Evolutionary conservation across 305 asterid species (phyloP).

Genomic region (Plantago rigida): DNA sequence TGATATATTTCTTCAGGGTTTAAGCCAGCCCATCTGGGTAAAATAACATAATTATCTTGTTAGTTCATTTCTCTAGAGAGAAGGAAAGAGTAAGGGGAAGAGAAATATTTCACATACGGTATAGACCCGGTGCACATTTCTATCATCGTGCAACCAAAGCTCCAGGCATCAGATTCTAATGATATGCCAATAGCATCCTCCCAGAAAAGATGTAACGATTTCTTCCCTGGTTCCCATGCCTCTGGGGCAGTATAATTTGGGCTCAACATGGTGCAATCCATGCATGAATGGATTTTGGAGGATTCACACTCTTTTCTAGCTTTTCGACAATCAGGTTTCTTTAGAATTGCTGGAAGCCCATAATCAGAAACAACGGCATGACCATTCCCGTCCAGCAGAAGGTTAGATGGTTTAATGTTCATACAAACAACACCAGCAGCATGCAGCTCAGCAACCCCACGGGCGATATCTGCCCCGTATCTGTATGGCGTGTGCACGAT

Average conservation of each 20-base stretch:
- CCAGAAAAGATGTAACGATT: constrained; percentile 86
- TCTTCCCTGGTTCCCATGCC: constrained; percentile 96
- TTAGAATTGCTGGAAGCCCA: constrained; percentile 88
- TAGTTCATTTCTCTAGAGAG: constrained; percentile 22
- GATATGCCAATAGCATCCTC: constrained; percentile 96
- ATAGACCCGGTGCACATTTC: constrained; percentile 99
- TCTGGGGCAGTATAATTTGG: constrained; percentile 98
- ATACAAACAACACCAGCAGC: constrained; percentile 97
- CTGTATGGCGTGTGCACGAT: constrained; percentile 32
- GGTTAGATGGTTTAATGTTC: constrained; percentile 91
- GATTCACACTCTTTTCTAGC: constrained; percentile 73
- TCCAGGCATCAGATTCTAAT: constrained; percentile 96
- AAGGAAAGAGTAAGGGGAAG: constrained; percentile 11
- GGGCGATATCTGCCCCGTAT: constrained; percentile 96
- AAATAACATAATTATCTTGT: constrained; percentile 26
- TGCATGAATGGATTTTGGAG: constrained; percentile 78
- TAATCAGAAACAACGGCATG: constrained; percentile 93
- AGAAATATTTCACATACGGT: constrained; percentile 64
- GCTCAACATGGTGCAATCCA: constrained; percentile 97
- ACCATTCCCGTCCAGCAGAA: constrained; percentile 84
- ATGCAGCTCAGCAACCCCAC: constrained; percentile 98
- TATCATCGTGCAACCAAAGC: constrained; percentile 96
- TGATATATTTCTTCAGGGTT: constrained; percentile 85
- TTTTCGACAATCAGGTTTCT: constrained; percentile 76
- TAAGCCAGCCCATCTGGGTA: constrained; percentile 86